These are phyloP conservation scores for Leptographium procerum DNA, from an alignment of 2,329 filamentous ascomycete genomes.

Conservation along the genomic window DNA sequence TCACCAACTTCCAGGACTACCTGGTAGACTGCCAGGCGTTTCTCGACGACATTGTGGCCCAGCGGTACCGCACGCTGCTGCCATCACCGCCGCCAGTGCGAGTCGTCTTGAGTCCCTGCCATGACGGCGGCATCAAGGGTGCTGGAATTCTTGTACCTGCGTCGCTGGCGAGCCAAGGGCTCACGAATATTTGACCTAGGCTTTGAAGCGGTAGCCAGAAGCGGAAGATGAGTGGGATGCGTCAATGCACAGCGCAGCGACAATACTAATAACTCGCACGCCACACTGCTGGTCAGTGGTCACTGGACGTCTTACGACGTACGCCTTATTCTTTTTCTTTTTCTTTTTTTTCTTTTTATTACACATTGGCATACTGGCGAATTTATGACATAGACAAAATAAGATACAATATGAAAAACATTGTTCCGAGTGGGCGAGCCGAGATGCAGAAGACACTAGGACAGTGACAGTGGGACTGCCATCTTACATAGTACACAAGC, in stretches of 20 bases:
- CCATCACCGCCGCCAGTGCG: constrained; percentile 21
- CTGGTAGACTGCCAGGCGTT: constrained; percentile 57
- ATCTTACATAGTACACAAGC: background rate
- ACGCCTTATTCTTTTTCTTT: background rate
- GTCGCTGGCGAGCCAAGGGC: constrained; percentile 6
- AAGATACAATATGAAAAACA: too few relatives aligned
- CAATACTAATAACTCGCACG: background rate
- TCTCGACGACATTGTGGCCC: constrained; percentile 42
- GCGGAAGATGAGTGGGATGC: background rate
- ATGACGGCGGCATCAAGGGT: constrained; percentile 50
- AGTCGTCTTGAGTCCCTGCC: constrained; percentile 42
- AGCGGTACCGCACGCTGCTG: constrained; percentile 22
- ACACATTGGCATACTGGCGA: background rate
- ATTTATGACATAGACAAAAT: background rate
- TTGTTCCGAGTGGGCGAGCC: too few relatives aligned
- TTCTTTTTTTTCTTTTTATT: too few relatives aligned
- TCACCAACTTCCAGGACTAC: constrained; percentile 68
- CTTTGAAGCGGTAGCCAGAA: background rate
- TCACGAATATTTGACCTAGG: background rate
- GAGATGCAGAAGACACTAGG: too few relatives aligned
- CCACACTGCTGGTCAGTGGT: background rate
- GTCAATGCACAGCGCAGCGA: too few relatives aligned
- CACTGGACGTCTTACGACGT: too few relatives aligned
- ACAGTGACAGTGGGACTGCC: background rate
- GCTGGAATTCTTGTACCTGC: constrained; percentile 48